These are phyloP conservation scores for Nakaseomyces delphensis DNA, from an alignment of 1,139 yeast genomes.

Conservation along the genomic window DNA sequence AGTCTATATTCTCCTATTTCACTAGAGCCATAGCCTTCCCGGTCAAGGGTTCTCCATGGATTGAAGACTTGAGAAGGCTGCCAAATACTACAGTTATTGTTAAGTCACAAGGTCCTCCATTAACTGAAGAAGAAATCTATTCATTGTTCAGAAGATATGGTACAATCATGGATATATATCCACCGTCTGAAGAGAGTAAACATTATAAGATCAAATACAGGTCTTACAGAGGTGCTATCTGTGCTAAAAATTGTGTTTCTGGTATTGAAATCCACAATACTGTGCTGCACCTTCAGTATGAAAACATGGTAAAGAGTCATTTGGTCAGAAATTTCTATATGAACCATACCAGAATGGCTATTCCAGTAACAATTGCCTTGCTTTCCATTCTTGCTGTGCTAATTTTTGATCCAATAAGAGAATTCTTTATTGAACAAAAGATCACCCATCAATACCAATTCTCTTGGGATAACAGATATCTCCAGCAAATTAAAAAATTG, in stretches of 20 bases:
- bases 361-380: conserved; percentile 48
- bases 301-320: conserved; percentile 46
- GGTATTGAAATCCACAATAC: conserved; percentile 59
- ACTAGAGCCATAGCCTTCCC: conserved; percentile 48
- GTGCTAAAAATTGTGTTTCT: conserved; percentile 87
- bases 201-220: conserved; percentile 48
- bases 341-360: conserved; percentile 75
- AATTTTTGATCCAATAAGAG: conserved; percentile 87
- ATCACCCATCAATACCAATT: conserved; percentile 48
- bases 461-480: conserved; percentile 30
- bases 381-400: conserved; percentile 73
- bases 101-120: conserved; percentile 60
- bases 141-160: conserved; percentile 84
- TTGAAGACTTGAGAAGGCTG: conserved; percentile 76
- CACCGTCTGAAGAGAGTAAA: conserved; percentile 41
- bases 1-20: conserved; percentile 28
- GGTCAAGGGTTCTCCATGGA: conserved; percentile 93
- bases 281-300: conserved; percentile 63
- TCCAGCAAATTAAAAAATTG: conserved; percentile 30
- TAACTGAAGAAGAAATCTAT: conserved; percentile 80
- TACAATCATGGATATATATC: conserved; percentile 61
- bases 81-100: conserved; percentile 60
- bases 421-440: conserved; percentile 66
- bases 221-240: conserved; percentile 57
- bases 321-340: conserved; percentile 46